Evolutionary conservation across 805 yeast species (phyloP).

Genomic region (Yarrowia hollandica): DNA sequence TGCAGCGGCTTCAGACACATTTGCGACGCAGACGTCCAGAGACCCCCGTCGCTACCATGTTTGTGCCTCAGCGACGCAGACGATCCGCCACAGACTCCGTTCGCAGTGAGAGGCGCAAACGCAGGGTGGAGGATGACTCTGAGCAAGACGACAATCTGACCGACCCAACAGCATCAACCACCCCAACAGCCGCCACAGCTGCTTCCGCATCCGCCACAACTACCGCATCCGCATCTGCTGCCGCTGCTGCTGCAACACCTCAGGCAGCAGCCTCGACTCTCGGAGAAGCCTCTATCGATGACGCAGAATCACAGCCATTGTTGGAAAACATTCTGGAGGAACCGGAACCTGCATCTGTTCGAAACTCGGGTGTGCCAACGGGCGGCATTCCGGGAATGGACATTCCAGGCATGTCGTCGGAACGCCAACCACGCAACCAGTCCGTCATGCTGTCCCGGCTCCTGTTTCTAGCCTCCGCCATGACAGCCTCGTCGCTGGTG

Average conservation of each 20-base stretch:
- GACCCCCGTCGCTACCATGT: conserved; percentile 17
- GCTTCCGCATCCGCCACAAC: too few relatives aligned
- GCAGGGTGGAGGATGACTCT: conserved; percentile 1
- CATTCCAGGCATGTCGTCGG: conserved; percentile 6
- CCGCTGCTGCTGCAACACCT: background rate
- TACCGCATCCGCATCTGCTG: background rate
- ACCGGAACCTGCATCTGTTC: conserved; percentile 13
- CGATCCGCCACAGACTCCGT: conserved; percentile 24
- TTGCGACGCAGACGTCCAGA: conserved; percentile 7
- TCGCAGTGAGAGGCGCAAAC: conserved; percentile 16
- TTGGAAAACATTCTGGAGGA: conserved; percentile 22
- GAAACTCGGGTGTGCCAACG: background rate
- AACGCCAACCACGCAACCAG: conserved; percentile 36
- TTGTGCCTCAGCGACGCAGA: conserved; percentile 18
- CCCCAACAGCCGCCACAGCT: too few relatives aligned
- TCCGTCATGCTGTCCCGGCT: conserved; percentile 48
- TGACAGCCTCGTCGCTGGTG: conserved; percentile 47
- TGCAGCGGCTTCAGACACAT: conserved; percentile 16
- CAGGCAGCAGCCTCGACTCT: background rate
- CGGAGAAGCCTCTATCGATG: conserved; percentile 5
- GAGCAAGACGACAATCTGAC: too few relatives aligned
- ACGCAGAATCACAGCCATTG: conserved; percentile 9
- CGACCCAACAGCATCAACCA: background rate
- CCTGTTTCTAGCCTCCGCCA: conserved; percentile 49
- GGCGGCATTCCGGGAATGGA: background rate